Conservation (phyloP, 345 rosid genomes). For the Syzygium aromaticum region DNA sequence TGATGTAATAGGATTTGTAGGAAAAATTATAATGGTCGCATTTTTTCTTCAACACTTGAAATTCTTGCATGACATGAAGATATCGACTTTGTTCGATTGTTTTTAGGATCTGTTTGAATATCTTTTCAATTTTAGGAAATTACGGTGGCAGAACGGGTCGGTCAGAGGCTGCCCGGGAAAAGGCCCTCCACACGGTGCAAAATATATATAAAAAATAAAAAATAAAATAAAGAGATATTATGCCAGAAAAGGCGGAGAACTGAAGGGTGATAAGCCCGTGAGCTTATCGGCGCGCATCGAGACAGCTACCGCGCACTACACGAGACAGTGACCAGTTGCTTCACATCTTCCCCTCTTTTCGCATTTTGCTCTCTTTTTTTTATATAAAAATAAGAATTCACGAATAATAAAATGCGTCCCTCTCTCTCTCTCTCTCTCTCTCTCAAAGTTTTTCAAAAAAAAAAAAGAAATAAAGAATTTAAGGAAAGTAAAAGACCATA, state of each 20-base stretch:
- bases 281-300: background rate
- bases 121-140: background rate
- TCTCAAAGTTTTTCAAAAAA: background rate
- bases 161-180: background rate
- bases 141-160: background rate
- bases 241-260: background rate
- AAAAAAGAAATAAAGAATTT: background rate
- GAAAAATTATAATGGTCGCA: background rate
- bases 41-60: too few species aligned
- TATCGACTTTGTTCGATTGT: background rate
- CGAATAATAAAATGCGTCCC: background rate
- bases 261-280: background rate
- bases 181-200: background rate
- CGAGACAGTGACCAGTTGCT: background rate
- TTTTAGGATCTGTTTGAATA: background rate
- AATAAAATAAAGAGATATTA: background rate
- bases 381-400: background rate
- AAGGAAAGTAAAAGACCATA: background rate
- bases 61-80: background rate
- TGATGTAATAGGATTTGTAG: background rate
- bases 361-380: background rate
- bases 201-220: background rate
- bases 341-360: background rate
- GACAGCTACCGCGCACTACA: background rate
- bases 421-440: background rate